Evolutionary conservation across 768 basidiomycete species (phyloP).

Genomic region (Auricularia sp.): DNA sequence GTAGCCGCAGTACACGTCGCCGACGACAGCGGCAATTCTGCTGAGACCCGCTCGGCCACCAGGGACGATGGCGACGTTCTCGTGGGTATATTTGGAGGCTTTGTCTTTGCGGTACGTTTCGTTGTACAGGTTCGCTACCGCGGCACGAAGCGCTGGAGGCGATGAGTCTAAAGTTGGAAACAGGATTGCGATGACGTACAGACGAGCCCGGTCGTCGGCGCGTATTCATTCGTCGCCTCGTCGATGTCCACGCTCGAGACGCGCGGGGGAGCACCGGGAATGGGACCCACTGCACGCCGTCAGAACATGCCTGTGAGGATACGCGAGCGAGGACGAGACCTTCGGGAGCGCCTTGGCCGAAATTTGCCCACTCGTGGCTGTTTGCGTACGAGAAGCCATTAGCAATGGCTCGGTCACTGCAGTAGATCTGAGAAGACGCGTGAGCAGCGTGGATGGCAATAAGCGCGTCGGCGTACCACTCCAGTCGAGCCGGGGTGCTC

Average conservation of each 20-base stretch:
- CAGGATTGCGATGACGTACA: constrained; percentile 27
- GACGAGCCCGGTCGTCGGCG: constrained; percentile 86
- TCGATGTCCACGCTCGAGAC: constrained; percentile 56
- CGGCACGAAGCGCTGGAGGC: constrained; percentile 61
- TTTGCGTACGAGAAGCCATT: constrained; percentile 71
- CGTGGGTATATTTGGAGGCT: constrained; percentile 74
- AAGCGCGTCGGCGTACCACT: constrained; percentile 8
- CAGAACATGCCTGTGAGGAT: constrained; percentile 7
- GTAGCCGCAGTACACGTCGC: constrained; percentile 73
- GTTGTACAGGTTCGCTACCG: constrained; percentile 87
- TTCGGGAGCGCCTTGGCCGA: constrained; percentile 28
- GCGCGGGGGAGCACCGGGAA: constrained; percentile 63
- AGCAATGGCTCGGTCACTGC: constrained; percentile 88
- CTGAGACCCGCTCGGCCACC: constrained; percentile 87
- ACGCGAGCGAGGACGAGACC: not conserved
- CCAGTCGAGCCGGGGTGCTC: constrained; percentile 58
- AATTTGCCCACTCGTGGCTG: constrained; percentile 69
- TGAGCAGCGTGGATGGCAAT: not conserved
- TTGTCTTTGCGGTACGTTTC: constrained; percentile 75
- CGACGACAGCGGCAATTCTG: constrained; percentile 83
- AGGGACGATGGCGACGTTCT: constrained; percentile 42
- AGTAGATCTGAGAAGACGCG: constrained; percentile 58
- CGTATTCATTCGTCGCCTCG: constrained; percentile 74
- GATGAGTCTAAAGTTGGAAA: not conserved
- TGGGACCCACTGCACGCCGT: constrained; percentile 57